Evolutionary conservation across 805 yeast genomes (phyloP), one percentile per base, ranked within the genome.

Genomic region (Yamadazyma ubonensis): DNA sequence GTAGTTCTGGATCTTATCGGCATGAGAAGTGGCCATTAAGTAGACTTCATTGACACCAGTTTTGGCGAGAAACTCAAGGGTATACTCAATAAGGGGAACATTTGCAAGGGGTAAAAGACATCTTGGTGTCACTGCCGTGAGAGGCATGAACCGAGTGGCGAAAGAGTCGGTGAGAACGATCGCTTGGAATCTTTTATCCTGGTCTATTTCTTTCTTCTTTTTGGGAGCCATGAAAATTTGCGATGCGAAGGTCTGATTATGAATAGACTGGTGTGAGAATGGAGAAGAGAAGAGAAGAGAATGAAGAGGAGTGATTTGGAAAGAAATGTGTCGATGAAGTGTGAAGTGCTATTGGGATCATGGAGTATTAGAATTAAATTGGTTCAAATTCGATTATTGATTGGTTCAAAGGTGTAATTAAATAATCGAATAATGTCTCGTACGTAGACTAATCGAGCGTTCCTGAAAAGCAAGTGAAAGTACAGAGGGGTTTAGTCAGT

Each of bases 111-210:
- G 97, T 46, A 93, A 70, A 29, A 93, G 70, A 65, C 99, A 93
- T 59, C 99, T 75, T 28, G 99, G 99, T 47, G 72, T 79, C 14
- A 79, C 80, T 2, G 87, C 74, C 1, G 97, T 86, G 49, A 93
- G 70, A 6, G 99, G 99, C 86, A 85, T 81, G 63, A 93, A 93
- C 52, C 96, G 73, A 1, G 93, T 83, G 61, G 90, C 86, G 53
- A 86, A 93, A 15, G 96, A 86, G 63, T 93, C 99, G 11, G 96
- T 87, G 51, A 93, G 76, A 16, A 93, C 96, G 44, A 93, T 82
- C 4, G 99, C 99, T 67, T 91, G 98, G 41, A 93, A 73, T 53
- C 90, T 74, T 47, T 83, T 84, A 56, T 81, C 86, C 53, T 76
- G 77, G 22, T 75, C 80, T 21, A 74, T 67, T 41, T 80, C 86